Evolutionary conservation across 805 yeast genomes (phyloP), one percentile per base, ranked within the genome.

Genomic region (Metschnikowia koreensis): DNA sequence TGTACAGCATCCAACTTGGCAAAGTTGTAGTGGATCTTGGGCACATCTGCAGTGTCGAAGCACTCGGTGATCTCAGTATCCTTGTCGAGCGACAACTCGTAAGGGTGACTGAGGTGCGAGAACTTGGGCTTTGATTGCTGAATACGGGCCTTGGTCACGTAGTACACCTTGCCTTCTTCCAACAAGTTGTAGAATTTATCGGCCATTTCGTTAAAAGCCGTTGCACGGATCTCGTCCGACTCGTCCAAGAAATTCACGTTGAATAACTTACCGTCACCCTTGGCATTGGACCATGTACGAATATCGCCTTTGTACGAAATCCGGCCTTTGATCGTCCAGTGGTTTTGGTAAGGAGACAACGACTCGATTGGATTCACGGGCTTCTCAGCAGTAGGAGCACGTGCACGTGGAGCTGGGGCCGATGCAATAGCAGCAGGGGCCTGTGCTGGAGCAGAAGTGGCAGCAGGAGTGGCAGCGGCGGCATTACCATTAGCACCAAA

Each of bases 171-270:
- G 36, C 97, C 97, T 65, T 91, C 98, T 67, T 88, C 88, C 46
- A 94, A 71, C 31, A 83, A 62, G 60, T 86, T 88, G 72, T 81
- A 85, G 65, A 81, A 87, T 65, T 82, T 83, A 53, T 88, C 96
- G 11, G 93, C 97, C 61, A 81, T 80, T 38, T 89, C 93, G 67
- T 88, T 89, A 70, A 94, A 94, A 1, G 94, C 97, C 2, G 98
- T 91, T 10, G 97, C 97, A 63, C 94, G 81, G 60, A 94, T 94
- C 73, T 94, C 98, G 62, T 94, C 97, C 6, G 97, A 87, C 66
- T 94, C 96, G 66, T 94, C 99, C 51, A 93, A 72, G 52, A 94
- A 83, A 60, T 90, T 89, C 31, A 90, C 89, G 61, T 86, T 87
- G 75, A 94, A 91, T 53, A 94, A 78, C 68, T 89, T 88, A 50